Conservation (phyloP, 73 alveolate species). For the Urostyla sp. region DNA sequence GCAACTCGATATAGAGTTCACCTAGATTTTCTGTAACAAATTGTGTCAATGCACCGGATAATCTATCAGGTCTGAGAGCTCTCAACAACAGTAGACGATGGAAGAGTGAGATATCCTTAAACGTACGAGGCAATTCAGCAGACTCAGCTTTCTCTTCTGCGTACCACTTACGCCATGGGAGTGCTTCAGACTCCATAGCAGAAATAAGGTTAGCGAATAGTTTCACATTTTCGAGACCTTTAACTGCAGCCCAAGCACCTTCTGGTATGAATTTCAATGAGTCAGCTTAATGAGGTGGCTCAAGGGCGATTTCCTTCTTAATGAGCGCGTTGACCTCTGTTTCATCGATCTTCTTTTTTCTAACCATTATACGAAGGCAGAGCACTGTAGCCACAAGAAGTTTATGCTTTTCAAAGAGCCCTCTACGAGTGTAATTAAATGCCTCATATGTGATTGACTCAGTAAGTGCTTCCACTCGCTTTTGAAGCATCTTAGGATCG, state of each 20-base stretch:
- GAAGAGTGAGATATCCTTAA: slow-evolving; percentile 92
- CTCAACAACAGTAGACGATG: slow-evolving; percentile 97
- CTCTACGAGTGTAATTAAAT: slow-evolving; percentile 98
- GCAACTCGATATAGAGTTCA: slow-evolving; percentile 92
- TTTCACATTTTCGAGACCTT: slow-evolving; percentile 84
- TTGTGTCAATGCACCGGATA: slow-evolving; percentile 95
- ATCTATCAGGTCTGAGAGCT: slow-evolving; percentile 99
- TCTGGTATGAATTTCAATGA: slow-evolving; percentile 88
- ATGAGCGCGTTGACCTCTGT: slow-evolving; percentile 83
- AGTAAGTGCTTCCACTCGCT: slow-evolving; percentile 78
- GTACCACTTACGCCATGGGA: slow-evolving; percentile 99
- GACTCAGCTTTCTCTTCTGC: slow-evolving; percentile 99
- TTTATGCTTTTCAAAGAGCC: slow-evolving; percentile 98
- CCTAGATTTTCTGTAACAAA: slow-evolving; percentile 95
- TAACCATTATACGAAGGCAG: slow-evolving; percentile 90
- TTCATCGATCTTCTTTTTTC: slow-evolving; percentile 88
- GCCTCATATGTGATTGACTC: slow-evolving; percentile 84
- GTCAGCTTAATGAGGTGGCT: slow-evolving; percentile 83
- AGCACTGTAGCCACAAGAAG: slow-evolving; percentile 99
- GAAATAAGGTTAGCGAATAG: slow-evolving; percentile 67
- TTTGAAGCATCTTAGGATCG: slow-evolving; percentile 77
- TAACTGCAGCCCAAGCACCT: slow-evolving; percentile 83
- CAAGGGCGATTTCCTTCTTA: slow-evolving; percentile 81
- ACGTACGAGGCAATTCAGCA: slow-evolving; percentile 98
- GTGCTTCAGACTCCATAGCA: slow-evolving; percentile 92